Base-by-base conservation (phyloP, 805 yeast species). In the Monosporozyma aerobia region DNA sequence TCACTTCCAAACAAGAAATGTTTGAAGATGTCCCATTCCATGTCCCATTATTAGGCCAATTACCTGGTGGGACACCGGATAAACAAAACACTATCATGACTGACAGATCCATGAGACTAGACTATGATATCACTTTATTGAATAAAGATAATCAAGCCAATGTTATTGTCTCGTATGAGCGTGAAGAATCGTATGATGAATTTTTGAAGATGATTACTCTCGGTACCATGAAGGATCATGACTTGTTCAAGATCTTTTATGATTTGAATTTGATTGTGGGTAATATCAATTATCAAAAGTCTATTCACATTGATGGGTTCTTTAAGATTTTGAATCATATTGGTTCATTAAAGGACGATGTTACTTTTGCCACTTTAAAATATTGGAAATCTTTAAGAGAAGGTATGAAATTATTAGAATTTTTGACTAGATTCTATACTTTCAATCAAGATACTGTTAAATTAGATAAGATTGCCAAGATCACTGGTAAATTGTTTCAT, bases 21-120 rank as follows among this genome's bases (percentile, higher is more conserved):
- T 57, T 74, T 39, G 87, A 82, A 62, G 82, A 83, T 58, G 68
- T 73, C 43, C 83, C 85, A 3, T 85, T 72, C 61, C 84, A 82
- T 56, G 69, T 85, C 46, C 90, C 92, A 3, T 63, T 86, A 46
- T 61, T 67, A 29, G 56, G 57, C n/a, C 49, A 50, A 19, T 49
- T 60, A 44, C 54, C 60, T 14, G 41, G 23, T 47, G 61, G 61
- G n/a, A 40, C 53, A 19, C 16, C 35, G 9, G 68, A 64, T 47
- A 49, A 49, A 7, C 51, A 57, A 22, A 58, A 64, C 33, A 56
- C 57, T 4, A 49, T 67, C 44, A 53, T 67, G 58, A 65, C 67
- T 3, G 70, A 66, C 47, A 59, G 69, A 54, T 56, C 65, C 1
- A 45, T 62, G 23, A 51, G 49, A 5, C 44, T 64, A 8, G 52